Evolutionary conservation across 1,284 basidiomycete species (phyloP).

Genomic region (Porogramme epimiltina): DNA sequence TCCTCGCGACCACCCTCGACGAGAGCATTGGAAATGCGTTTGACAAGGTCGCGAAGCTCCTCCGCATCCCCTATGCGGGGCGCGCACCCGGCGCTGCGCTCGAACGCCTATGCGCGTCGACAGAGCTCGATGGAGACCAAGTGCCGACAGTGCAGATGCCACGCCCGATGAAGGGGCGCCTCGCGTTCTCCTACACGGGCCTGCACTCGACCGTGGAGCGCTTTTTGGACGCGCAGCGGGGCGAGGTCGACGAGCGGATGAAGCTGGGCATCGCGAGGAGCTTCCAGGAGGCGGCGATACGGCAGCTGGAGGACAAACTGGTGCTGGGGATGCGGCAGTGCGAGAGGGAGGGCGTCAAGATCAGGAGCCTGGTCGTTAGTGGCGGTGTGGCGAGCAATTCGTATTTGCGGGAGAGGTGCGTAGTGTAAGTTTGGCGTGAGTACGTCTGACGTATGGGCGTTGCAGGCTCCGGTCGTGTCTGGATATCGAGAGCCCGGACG

Average conservation of each 20-base stretch:
- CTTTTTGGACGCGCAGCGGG: slow-evolving; percentile 40
- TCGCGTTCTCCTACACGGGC: slow-evolving; percentile 79
- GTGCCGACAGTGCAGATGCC: slow-evolving; percentile 30
- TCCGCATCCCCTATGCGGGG: slow-evolving; percentile 64
- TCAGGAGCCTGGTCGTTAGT: slow-evolving; percentile 73
- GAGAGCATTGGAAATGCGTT: slow-evolving; percentile 78
- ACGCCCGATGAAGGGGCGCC: slow-evolving; percentile 53
- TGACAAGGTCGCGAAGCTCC: slow-evolving; percentile 77
- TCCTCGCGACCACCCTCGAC: slow-evolving; percentile 78
- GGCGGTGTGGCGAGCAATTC: slow-evolving; percentile 91
- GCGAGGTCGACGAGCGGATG: slow-evolving; percentile 33
- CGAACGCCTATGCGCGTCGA: slow-evolving; percentile 61
- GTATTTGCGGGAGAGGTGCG: slow-evolving; percentile 66
- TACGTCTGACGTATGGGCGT: background rate
- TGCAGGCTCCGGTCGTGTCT: slow-evolving; percentile 48
- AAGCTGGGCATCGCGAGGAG: slow-evolving; percentile 58
- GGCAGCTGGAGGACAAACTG: slow-evolving; percentile 79
- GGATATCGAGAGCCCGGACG: slow-evolving; percentile 32
- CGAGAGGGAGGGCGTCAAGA: slow-evolving; percentile 37
- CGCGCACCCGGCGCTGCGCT: slow-evolving; percentile 76
- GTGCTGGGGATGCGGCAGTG: slow-evolving; percentile 58
- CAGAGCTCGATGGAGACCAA: slow-evolving; percentile 21
- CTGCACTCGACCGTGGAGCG: slow-evolving; percentile 68
- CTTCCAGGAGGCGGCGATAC: slow-evolving; percentile 75
- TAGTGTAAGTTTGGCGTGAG: background rate